Evolutionary conservation across 352 stramenopile genomes (phyloP).

Genomic region (Pythium periplocum): DNA sequence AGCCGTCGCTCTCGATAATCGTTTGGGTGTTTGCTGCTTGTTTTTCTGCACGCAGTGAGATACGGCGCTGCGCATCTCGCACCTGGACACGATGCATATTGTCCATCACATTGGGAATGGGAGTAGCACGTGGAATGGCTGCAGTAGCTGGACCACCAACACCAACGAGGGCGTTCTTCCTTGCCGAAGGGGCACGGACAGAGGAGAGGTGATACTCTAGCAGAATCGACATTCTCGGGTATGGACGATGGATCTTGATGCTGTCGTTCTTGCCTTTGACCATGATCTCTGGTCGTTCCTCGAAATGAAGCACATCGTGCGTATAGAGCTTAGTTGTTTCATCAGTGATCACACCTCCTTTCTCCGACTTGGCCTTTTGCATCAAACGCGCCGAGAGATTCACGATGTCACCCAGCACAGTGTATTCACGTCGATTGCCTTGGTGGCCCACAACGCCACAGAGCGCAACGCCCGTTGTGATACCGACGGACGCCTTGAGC

Average conservation of each 20-base stretch:
- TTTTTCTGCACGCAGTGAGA: conserved; percentile 47
- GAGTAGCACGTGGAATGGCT: conserved; percentile 19
- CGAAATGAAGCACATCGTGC: conserved; percentile 88
- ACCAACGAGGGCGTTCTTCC: conserved; percentile 21
- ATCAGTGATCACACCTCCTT: conserved; percentile 87
- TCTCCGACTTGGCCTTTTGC: conserved; percentile 82
- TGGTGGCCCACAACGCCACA: conserved; percentile 91
- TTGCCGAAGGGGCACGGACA: conserved; percentile 6
- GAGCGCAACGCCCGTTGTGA: conserved; percentile 89
- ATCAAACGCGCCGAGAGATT: conserved; percentile 92
- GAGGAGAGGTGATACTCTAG: conserved; percentile 66
- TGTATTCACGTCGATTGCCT: conserved; percentile 91
- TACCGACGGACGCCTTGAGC: conserved; percentile 86
- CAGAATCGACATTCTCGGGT: conserved; percentile 82
- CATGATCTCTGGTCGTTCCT: conserved; percentile 80
- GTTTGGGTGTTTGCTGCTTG: conserved; percentile 32
- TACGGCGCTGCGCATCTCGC: conserved; percentile 59
- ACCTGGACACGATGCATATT: conserved; percentile 86
- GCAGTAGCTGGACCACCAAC: conserved; percentile 1
- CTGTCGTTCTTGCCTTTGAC: conserved; percentile 92
- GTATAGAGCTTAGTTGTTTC: conserved; percentile 77
- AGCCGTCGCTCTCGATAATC: conserved; percentile 67
- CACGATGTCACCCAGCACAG: conserved; percentile 91
- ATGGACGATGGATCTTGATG: conserved; percentile 85
- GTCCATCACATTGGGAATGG: conserved; percentile 77